Conservation (phyloP, 2,329 filamentous ascomycete species). For the Colletotrichum euphorbiae region DNA sequence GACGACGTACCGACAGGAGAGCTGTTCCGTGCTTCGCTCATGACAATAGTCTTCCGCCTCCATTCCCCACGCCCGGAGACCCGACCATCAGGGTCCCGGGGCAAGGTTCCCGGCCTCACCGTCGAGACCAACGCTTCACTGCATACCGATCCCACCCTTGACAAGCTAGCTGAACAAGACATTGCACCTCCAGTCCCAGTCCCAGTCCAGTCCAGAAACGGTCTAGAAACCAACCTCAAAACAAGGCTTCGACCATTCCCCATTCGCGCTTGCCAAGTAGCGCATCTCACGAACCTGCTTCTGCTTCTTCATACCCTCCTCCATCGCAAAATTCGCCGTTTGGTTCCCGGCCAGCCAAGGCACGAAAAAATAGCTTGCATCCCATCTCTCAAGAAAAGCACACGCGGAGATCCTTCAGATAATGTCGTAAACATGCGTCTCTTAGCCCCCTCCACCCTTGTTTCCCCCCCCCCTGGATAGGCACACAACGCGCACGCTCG, state of each 20-base stretch:
- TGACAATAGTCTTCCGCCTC: not conserved
- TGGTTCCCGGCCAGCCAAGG: conserved; percentile 1
- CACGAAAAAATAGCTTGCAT: not conserved
- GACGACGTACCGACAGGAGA: not conserved
- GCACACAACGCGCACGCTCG: conserved; percentile 5
- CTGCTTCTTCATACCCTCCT: not conserved
- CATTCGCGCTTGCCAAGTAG: conserved; percentile 9
- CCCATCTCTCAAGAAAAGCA: not conserved
- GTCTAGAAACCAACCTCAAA: not conserved
- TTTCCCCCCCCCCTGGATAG: too few relatives aligned
- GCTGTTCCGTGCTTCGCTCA: not conserved
- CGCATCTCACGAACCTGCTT: conserved; percentile 9
- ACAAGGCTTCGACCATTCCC: conserved; percentile 4
- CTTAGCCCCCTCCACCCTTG: too few relatives aligned
- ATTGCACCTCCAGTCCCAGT: not conserved
- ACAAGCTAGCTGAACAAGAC: conserved; percentile 15
- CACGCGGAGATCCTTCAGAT: conserved; percentile 6
- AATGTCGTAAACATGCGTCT: conserved; percentile 38
- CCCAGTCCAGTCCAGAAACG: not conserved
- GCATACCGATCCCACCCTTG: not conserved
- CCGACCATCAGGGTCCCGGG: conserved; percentile 8
- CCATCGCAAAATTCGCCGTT: too few relatives aligned
- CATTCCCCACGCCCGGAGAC: too few relatives aligned
- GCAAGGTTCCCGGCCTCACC: too few relatives aligned
- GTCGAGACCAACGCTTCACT: too few relatives aligned